These are phyloP conservation scores for Juglanconis oblonga DNA, from an alignment of 2,329 filamentous ascomycete genomes.

Conservation along the genomic window DNA sequence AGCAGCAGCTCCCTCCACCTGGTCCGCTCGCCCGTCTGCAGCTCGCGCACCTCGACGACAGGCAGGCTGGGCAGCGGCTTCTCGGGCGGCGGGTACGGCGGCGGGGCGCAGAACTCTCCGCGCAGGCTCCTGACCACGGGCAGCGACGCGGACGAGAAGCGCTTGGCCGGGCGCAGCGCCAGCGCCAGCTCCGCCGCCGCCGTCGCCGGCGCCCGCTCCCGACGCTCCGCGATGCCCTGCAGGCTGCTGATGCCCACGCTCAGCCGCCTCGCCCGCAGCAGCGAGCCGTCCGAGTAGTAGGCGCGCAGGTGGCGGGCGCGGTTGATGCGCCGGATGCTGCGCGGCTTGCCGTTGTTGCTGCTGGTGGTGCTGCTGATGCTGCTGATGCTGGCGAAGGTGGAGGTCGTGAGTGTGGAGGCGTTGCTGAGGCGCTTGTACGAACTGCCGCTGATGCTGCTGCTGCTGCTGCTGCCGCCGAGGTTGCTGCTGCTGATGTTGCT, in stretches of 20 bases:
- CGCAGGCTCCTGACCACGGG: not conserved
- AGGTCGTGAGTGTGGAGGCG: conserved; percentile 9
- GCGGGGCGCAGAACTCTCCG: not conserved
- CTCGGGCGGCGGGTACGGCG: conserved; percentile 5
- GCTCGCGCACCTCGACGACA: conserved; percentile 1
- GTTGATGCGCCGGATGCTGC: conserved; percentile 12
- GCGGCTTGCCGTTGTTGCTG: conserved; percentile 6
- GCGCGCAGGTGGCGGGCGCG: conserved; percentile 16
- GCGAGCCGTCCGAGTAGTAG: conserved; percentile 14
- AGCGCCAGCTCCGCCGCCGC: conserved; percentile 12
- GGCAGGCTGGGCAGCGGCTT: conserved; percentile 4
- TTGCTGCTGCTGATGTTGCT: not conserved
- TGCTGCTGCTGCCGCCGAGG: not conserved
- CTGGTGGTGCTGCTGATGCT: conserved; percentile 4
- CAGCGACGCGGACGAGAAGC: not conserved
- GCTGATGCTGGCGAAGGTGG: conserved; percentile 11
- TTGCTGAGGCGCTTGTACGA: conserved; percentile 6
- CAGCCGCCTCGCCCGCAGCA: conserved; percentile 1
- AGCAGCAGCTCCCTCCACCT: conserved; percentile 5
- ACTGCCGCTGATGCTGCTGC: not conserved
- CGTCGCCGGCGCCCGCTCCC: conserved; percentile 5
- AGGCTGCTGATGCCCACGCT: conserved; percentile 6
- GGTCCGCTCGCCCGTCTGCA: conserved; percentile 3
- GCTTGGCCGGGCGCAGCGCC: not conserved
- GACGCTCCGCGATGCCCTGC: conserved; percentile 3